Base-by-base conservation (phyloP, 2,329 filamentous ascomycete genomes). In the Ophiocordyceps sinensis region DNA sequence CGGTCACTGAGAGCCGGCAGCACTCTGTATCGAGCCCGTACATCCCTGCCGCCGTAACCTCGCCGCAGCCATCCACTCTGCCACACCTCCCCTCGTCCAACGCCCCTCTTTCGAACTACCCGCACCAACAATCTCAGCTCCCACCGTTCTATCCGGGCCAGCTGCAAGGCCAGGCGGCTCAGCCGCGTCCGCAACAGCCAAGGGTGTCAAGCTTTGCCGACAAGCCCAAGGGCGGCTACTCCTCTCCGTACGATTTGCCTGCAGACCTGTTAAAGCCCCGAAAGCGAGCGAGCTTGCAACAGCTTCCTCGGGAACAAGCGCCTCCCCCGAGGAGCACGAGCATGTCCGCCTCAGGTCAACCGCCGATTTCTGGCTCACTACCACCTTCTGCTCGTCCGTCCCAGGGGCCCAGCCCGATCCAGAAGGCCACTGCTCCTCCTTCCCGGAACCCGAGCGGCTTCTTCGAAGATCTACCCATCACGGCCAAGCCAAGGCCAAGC, bases 211-310 rank as follows among this genome's bases (percentile, higher is more conserved):
- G 89, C 60, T 98, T 94, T 60, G 85, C 75, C 6, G 82, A 89
- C 59, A 93, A 93, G 59, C 68, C 85, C 3, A 96, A 94, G 61
- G 85, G 85, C 42, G 88, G 89, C 8, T 98, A 98, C 57, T 74
- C 82, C 38, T 96, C 89, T 17, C 91, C 91, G 0, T 98, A 95
- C 53, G 93, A 98, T 62, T 69, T 98, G 17, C 91, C 91, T 4
- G 85, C 91, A 62, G 89, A 95, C 41, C 73, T 98, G 28, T 50
- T 64, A 26, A 82, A 82, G 50, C 77, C 82, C 53, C 70, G 78
- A 58, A 80, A 82, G 65, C 68, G 80, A 40, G 59, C 67, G 6
- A 77, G 73, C 52, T 68, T 73, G 51, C 75, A 75, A 44, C 73
- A 74, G 41, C 61, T 72, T 36, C 63, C 67, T 6, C 64, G 65